phyloP scores from a whole-genome alignment of 2,329 filamentous ascomycete genomes.

The Raffaelea ambrosiae region DNA sequence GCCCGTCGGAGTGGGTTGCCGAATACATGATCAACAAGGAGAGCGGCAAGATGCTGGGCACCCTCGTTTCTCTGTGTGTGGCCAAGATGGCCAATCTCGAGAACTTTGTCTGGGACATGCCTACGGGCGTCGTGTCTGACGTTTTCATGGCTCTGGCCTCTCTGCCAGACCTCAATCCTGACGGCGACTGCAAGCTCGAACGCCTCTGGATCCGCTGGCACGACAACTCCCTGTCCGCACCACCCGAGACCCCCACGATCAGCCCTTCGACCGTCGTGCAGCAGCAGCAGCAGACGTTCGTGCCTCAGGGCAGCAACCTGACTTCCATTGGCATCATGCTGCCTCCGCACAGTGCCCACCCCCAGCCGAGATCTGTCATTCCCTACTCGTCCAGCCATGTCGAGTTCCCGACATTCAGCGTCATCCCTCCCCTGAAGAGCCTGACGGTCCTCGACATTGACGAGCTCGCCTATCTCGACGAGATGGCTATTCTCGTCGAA shows the following conservation, averaged over 20 bases:
- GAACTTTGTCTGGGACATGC: conserved; percentile 84
- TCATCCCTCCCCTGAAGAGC: conserved; percentile 65
- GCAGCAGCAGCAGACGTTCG: conserved; percentile 13
- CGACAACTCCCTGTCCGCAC: conserved; percentile 46
- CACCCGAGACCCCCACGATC: conserved; percentile 10
- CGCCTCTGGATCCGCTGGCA: conserved; percentile 78
- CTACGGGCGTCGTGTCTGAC: conserved; percentile 71
- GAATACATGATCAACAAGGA: conserved; percentile 79
- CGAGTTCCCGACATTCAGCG: conserved; percentile 73
- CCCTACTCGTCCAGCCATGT: conserved; percentile 49
- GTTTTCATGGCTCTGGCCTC: conserved; percentile 73
- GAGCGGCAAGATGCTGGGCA: conserved; percentile 82
- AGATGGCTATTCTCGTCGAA: conserved; percentile 70
- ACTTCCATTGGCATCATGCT: conserved; percentile 32
- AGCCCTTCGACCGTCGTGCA: conserved; percentile 14
- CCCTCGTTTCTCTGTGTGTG: conserved; percentile 69
- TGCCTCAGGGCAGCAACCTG: conserved; percentile 27
- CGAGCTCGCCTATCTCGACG: conserved; percentile 72
- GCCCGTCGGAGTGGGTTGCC: conserved; percentile 66
- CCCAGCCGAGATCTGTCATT: conserved; percentile 27
- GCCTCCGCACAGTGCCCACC: conserved; percentile 20
- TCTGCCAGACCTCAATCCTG: conserved; percentile 51
- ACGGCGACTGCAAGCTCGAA: conserved; percentile 57
- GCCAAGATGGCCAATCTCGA: conserved; percentile 75
- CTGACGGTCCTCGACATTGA: conserved; percentile 74